A percentile compares a stretch with the other conserved stretches of the same genome.
Evolutionary conservation across 169 alveolate species (phyloP).

Genomic region (Plasmodium vinckei): DNA sequence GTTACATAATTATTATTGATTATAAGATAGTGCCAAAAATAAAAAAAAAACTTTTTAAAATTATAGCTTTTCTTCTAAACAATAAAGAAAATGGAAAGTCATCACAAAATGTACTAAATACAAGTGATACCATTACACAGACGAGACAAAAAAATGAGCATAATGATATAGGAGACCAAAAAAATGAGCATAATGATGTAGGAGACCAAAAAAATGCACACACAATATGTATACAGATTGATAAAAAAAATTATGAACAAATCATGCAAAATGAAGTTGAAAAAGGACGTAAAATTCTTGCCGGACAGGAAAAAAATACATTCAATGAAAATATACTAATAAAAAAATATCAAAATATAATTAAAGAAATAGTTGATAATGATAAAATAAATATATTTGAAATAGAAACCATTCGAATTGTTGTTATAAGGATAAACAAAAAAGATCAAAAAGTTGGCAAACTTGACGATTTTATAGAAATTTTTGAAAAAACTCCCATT

Average conservation of each 20-base stretch:
- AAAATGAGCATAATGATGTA: background rate
- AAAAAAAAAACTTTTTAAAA: background rate
- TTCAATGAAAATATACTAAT: background rate
- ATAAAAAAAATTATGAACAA: too few relatives aligned
- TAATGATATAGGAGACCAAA: background rate
- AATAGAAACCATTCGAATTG: background rate
- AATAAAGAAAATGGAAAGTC: background rate
- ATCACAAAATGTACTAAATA: background rate
- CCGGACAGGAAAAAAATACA: background rate
- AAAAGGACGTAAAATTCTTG: background rate
- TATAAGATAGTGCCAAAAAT: background rate
- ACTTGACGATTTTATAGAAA: background rate
- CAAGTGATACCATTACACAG: background rate
- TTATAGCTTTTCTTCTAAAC: constrained; percentile 1
- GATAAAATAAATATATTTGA: background rate
- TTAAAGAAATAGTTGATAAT: background rate
- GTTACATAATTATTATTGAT: constrained; percentile 6
- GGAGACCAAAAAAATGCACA: too few relatives aligned
- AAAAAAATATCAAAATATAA: constrained; percentile 8
- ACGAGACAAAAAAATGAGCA: background rate
- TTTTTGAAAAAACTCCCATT: background rate
- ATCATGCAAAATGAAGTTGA: background rate
- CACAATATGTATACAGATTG: too few relatives aligned
- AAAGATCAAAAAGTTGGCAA: constrained; percentile 4
- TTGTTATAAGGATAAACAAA: constrained; percentile 3